Evolutionary conservation across 345 rosid species (phyloP).

Genomic region (Raphanus sativus): DNA sequence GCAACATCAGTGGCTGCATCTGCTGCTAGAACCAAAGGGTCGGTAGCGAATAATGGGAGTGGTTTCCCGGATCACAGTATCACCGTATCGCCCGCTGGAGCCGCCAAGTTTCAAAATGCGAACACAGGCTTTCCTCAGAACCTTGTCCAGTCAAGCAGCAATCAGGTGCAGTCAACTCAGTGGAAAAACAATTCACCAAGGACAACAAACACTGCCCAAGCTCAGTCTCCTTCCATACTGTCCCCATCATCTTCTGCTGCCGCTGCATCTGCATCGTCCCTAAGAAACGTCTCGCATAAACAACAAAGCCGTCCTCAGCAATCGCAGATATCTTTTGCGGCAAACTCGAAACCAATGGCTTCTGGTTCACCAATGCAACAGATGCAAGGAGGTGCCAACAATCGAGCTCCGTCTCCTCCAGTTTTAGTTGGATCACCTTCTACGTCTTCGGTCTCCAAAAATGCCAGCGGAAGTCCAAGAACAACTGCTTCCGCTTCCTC

Average conservation of each 20-base stretch:
- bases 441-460: conserved; percentile 76
- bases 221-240: conserved; percentile 51
- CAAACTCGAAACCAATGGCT: conserved; percentile 57
- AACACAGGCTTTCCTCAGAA: conserved; percentile 64
- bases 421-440: conserved; percentile 78
- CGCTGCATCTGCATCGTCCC: conserved; percentile 46
- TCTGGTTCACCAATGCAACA: conserved; percentile 55
- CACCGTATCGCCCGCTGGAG: conserved; percentile 52
- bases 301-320: conserved; percentile 75
- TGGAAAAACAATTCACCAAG: conserved; percentile 77
- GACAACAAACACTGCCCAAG: conserved; percentile 48
- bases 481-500: conserved; percentile 58
- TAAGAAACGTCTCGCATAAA: conserved; percentile 60
- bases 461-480: conserved; percentile 89
- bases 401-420: conserved; percentile 67
- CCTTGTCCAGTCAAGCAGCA: conserved; percentile 63
- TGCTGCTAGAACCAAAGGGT: conserved; percentile 65
- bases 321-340: conserved; percentile 68
- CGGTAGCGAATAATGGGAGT: conserved; percentile 59
- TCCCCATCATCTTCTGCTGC: conserved; percentile 47
- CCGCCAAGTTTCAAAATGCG: conserved; percentile 61
- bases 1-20: conserved; percentile 59
- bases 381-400: conserved; percentile 42
- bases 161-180: conserved; percentile 69
- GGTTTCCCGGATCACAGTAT: conserved; percentile 63